Conservation (phyloP, 306 rosid species). For the Vicia villosa region DNA sequence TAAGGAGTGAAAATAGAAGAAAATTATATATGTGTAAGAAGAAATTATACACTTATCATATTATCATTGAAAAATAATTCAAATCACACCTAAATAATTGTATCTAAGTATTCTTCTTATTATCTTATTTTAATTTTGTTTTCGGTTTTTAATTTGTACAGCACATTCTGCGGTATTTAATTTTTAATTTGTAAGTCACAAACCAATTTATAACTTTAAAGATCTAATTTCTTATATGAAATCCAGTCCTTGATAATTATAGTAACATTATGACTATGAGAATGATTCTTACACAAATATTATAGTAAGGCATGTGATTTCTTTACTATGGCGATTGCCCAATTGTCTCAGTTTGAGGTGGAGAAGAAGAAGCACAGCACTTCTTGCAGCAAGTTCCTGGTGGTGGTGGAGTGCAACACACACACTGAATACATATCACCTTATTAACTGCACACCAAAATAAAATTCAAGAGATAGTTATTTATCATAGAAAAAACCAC, state of each 20-base stretch:
- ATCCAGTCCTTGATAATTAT: background rate
- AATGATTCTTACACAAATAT: slow-evolving; percentile 1
- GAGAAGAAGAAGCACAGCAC: slow-evolving; percentile 52
- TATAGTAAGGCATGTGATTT: background rate
- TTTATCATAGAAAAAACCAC: background rate
- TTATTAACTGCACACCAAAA: slow-evolving; percentile 6
- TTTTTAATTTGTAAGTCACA: too few relatives aligned
- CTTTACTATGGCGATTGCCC: slow-evolving; percentile 2
- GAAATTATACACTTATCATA: too few relatives aligned
- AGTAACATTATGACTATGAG: background rate
- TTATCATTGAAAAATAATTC: too few relatives aligned
- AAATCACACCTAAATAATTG: too few relatives aligned
- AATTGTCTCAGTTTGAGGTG: slow-evolving; percentile 31
- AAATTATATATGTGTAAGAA: too few relatives aligned
- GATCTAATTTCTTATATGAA: background rate
- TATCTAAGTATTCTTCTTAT: too few relatives aligned
- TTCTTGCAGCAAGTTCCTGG: slow-evolving; percentile 45
- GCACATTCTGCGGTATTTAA: too few relatives aligned
- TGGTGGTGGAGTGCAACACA: slow-evolving; percentile 43
- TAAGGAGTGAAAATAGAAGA: too few relatives aligned
- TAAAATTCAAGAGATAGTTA: background rate
- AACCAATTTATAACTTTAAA: background rate
- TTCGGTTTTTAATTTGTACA: too few relatives aligned
- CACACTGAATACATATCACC: slow-evolving; percentile 11
- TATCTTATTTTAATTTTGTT: too few relatives aligned